Base-by-base conservation (phyloP, 2,329 filamentous ascomycete genomes). In the Aspergillus fumigatus region DNA sequence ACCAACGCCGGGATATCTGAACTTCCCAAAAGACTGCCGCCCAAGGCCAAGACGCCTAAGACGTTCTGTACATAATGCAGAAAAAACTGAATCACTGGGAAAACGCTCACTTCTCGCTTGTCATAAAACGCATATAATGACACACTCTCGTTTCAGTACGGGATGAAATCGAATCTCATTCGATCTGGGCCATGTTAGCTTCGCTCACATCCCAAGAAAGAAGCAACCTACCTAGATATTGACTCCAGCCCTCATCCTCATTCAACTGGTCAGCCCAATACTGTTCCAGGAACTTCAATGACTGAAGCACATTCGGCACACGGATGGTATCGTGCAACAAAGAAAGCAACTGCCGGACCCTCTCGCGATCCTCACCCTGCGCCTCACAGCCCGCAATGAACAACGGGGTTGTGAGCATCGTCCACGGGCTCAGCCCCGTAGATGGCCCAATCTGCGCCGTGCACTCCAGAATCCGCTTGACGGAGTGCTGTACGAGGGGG, bases 361-460 rank as follows among this genome's bases (percentile, higher is more conserved):
- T 65, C 32, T 67, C 67, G 7, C 73, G 67, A 55, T 77, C 73
- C 32, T 72, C 62, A 2, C 67, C 73, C 5, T 68, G 61, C 19
- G 74, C 74, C 51, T 77, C 74, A 49, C 74, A 77, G 3, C 75
- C 75, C 7, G 74, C 75, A 48, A 75, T 76, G 54, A 77, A 77
- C 5, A 77, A 59, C 6, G 75, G 75, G 6, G 75, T 77, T 21
- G 75, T 77, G 17, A 77, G 64, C 62, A 77, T 70, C 7, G 74
- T 73, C 69, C 73, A 74, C 8, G 75, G 75, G 50, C 73, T 75
- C 4, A 76, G 64, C 6, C 73, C 73, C 17, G 69, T 64, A 1
- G 71, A 69, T 4, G 75, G 75, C 3, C 68, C 67, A 52, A 77
- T 76, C 43, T 70, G 65, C 5, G 65, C 65, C 17, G 72, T 72